These are phyloP conservation scores for Boeremia lycopersici DNA, from an alignment of 2,329 filamentous ascomycete genomes.

Conservation along the genomic window DNA sequence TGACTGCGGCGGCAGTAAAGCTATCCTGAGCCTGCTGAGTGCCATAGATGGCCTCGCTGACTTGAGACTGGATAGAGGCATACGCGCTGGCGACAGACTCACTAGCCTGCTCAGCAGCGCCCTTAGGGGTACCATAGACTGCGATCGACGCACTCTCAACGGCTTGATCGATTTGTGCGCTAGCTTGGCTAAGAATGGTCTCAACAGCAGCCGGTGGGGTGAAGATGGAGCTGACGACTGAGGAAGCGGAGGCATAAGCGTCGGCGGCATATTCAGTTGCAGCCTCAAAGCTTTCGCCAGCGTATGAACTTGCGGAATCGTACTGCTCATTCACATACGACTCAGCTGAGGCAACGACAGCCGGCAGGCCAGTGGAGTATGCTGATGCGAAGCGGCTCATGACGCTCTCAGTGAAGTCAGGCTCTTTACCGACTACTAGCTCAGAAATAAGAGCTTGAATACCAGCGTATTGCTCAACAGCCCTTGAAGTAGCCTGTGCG, in stretches of 20 bases:
- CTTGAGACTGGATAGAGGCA: slow-evolving; percentile 55
- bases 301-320: slow-evolving; percentile 57
- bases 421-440: slow-evolving; percentile 76
- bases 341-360: slow-evolving; percentile 59
- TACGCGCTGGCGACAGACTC: slow-evolving; percentile 61
- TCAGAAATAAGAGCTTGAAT: slow-evolving; percentile 77
- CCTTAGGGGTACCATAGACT: slow-evolving; percentile 63
- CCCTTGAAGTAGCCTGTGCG: slow-evolving; percentile 66
- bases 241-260: slow-evolving; percentile 54
- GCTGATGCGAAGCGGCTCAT: slow-evolving; percentile 72
- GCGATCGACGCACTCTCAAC: slow-evolving; percentile 64
- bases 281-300: slow-evolving; percentile 51
- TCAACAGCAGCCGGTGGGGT: slow-evolving; percentile 65
- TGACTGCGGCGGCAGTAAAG: slow-evolving; percentile 60
- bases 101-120: slow-evolving; percentile 60
- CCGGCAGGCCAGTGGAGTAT: slow-evolving; percentile 71
- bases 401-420: slow-evolving; percentile 80
- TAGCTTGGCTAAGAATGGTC: slow-evolving; percentile 62
- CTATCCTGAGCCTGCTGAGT: slow-evolving; percentile 59
- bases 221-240: slow-evolving; percentile 56
- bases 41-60: slow-evolving; percentile 63
- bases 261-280: slow-evolving; percentile 61
- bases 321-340: slow-evolving; percentile 57
- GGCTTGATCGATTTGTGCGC: slow-evolving; percentile 62
- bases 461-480: slow-evolving; percentile 69